Conservation (phyloP, 2,329 filamentous ascomycete species). For the Peltaster fructicola region DNA sequence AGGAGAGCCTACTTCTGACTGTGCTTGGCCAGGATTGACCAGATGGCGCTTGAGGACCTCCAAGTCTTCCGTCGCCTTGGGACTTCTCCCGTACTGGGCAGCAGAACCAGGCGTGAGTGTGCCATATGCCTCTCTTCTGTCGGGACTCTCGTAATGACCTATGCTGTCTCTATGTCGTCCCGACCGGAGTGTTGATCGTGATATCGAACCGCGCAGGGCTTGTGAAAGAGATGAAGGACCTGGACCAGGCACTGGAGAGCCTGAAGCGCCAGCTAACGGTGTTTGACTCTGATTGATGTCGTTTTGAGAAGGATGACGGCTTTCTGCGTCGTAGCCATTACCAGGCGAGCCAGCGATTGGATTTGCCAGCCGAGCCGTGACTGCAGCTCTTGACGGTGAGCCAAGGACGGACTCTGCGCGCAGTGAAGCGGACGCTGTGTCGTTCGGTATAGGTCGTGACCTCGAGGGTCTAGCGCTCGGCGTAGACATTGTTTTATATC, state of each 20-base stretch:
- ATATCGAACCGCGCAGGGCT: slow-evolving; percentile 60
- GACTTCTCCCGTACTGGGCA: slow-evolving; percentile 25
- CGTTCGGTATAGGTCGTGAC: slow-evolving; percentile 1
- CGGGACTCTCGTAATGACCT: too few species aligned
- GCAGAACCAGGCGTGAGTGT: slow-evolving; percentile 59
- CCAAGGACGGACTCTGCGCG: slow-evolving; percentile 5
- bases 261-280: slow-evolving; percentile 42
- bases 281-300: slow-evolving; percentile 24
- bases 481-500: too few species aligned
- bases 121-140: slow-evolving; percentile 50
- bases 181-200: slow-evolving; percentile 52
- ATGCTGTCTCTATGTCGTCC: too few species aligned
- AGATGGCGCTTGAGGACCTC: slow-evolving; percentile 83
- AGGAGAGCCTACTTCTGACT: slow-evolving; percentile 10
- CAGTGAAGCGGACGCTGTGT: slow-evolving; percentile 2
- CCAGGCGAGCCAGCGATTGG: slow-evolving; percentile 11
- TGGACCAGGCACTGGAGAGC: slow-evolving; percentile 49
- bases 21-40: slow-evolving; percentile 44
- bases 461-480: too few species aligned
- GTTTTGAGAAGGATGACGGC: slow-evolving; percentile 4
- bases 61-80: slow-evolving; percentile 62
- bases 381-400: slow-evolving; percentile 29
- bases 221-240: slow-evolving; percentile 77
- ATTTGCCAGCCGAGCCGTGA: slow-evolving; percentile 15
- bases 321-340: slow-evolving; percentile 8